phyloP scores from a whole-genome alignment of 495 filamentous ascomycete species.

The Penicillium coprophilum region DNA sequence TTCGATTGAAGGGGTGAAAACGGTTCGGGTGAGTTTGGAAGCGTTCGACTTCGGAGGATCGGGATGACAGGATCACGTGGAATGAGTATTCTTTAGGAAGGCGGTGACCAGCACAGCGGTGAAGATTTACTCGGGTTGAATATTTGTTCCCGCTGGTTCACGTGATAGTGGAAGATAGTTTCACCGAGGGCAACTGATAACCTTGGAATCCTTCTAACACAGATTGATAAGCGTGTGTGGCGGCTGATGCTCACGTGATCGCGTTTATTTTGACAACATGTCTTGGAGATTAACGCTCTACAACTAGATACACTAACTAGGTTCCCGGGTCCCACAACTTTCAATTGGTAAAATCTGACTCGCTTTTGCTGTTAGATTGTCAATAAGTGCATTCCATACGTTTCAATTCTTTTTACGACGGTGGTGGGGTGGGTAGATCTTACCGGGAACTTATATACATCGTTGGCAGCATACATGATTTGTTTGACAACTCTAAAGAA shows the following conservation, averaged over 20 bases:
- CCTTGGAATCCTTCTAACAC: too few species aligned
- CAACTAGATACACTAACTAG: background rate
- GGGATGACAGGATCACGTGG: slow-evolving; percentile 28
- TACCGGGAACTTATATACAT: background rate
- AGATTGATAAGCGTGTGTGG: background rate
- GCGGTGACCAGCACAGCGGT: background rate
- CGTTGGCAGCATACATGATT: background rate
- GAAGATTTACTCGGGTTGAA: background rate
- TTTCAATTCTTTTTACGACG: background rate
- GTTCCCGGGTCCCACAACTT: background rate
- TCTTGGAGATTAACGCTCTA: background rate
- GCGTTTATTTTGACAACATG: background rate
- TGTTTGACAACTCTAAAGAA: too few species aligned
- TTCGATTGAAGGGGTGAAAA: slow-evolving; percentile 36
- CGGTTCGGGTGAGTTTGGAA: slow-evolving; percentile 37
- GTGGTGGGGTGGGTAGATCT: background rate
- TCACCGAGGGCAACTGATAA: too few species aligned
- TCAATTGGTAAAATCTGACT: background rate
- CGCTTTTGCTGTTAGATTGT: background rate
- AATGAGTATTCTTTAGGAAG: background rate
- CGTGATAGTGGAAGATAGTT: background rate
- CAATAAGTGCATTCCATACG: background rate
- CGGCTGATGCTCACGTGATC: background rate
- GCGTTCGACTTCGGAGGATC: slow-evolving; percentile 44
- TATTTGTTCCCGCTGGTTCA: background rate